These are phyloP conservation scores for Quercus bicolor DNA, from an alignment of 306 rosid species.

Conservation along the genomic window DNA sequence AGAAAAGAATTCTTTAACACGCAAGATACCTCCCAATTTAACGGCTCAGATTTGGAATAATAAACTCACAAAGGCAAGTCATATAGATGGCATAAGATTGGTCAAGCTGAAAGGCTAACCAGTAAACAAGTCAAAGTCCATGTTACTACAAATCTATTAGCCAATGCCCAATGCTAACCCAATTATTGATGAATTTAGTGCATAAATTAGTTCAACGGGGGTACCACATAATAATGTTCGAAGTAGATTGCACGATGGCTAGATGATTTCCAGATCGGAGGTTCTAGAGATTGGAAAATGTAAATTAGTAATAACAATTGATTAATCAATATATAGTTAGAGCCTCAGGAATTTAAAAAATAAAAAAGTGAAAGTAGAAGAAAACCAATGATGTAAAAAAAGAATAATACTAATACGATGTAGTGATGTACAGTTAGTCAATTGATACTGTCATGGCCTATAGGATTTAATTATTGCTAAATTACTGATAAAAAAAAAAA, in stretches of 20 bases:
- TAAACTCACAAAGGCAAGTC: conserved; percentile 32
- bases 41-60: conserved; percentile 10
- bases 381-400: no score
- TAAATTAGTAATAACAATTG: background rate
- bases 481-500: no score
- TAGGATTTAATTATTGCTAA: no score
- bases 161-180: conserved; percentile 29
- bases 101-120: conserved; percentile 24
- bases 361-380: no score
- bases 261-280: background rate
- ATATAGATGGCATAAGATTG: conserved; percentile 37
- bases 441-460: no score
- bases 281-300: background rate
- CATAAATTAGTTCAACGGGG: conserved; percentile 36
- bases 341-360: no score
- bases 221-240: background rate
- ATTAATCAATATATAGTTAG: no score
- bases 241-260: conserved; percentile 17
- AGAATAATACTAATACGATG: no score
- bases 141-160: conserved; percentile 38
- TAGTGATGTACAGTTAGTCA: no score
- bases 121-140: conserved; percentile 51
- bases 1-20: background rate
- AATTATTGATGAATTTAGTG: conserved; percentile 33
- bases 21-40: conserved; percentile 29